Base-by-base conservation (phyloP, 148 eudicot genomes). In the Camellia sinensis region DNA sequence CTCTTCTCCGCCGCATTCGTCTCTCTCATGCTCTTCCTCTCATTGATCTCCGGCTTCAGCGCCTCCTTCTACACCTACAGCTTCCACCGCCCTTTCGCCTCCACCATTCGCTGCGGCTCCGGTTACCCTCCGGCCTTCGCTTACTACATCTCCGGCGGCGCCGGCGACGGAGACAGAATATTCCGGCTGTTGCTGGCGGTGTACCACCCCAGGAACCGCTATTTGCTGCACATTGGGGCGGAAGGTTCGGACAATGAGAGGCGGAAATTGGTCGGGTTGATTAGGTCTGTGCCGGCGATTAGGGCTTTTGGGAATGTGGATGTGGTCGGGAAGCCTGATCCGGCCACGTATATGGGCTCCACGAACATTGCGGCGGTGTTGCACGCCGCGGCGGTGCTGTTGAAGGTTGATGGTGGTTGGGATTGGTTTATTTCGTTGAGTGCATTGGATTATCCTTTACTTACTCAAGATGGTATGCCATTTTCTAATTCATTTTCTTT, bases 341-440 rank as follows among this genome's bases (percentile, higher is more conserved):
- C 97, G 82, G 71, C 80, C 80, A 95, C 99, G 8, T 84, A 86
- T 61, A 93, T 90, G 97, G 99, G 99, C 3, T 87, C 93, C 0
- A 89, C 94, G 12, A 89, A 92, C 70, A 80, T 95, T 0, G 95
- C 97, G 0, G 92, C 93, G 2, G 80, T 89, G 60, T 80, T 96
- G 61, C 87, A 91, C 63, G 98, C 92, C 3, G 99, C 89, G 4
- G 85, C 98, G 0, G 82, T 93, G 68, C 86, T 96, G 77, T 86
- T 96, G 91, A 96, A 91, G 87, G 79, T 92, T 83, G 97, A 89
- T 88, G 82, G 77, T 66, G 90, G 87, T 3, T 93, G 99, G 99
- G 97, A 93, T 91, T 96, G 99, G 99, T 95, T 95, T 68, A 82
- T 95, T 60, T 89, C 89, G 57, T 85, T 95, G 73, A 93, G 90